Conservation (phyloP, 139 green algal genomes). For the Picochlorum sp. region DNA sequence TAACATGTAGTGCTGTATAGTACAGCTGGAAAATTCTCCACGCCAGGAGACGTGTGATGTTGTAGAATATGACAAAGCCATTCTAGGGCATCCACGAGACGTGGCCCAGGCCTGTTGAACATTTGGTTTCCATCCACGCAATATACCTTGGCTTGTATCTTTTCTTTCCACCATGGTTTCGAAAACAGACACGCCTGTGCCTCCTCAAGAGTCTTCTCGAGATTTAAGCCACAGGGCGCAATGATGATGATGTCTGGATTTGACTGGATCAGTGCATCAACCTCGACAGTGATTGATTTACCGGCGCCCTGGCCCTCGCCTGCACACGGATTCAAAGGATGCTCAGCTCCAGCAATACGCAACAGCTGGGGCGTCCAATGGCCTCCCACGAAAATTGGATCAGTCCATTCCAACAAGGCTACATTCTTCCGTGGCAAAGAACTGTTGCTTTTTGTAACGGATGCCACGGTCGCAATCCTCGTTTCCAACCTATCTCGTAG, state of each 20-base stretch:
- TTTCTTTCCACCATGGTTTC: conserved; percentile 47
- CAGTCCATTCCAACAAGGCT: conserved; percentile 75
- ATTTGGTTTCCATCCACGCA: conserved; percentile 79
- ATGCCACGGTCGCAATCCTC: neutral
- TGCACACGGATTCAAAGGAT: conserved; percentile 56
- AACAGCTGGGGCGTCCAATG: conserved; percentile 87
- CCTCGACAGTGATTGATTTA: conserved; percentile 19
- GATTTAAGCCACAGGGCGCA: conserved; percentile 65
- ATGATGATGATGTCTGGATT: conserved; percentile 75
- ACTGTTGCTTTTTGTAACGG: neutral
- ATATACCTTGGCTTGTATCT: conserved; percentile 52
- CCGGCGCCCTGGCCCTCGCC: neutral
- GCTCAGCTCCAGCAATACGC: conserved; percentile 56
- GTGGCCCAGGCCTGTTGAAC: conserved; percentile 75
- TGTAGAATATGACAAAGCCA: conserved; percentile 69
- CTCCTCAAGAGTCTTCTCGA: conserved; percentile 27
- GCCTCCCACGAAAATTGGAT: conserved; percentile 70
- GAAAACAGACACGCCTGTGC: conserved; percentile 7
- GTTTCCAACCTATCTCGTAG: conserved; percentile 7
- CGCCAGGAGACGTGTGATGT: neutral
- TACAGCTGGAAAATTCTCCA: conserved; percentile 45
- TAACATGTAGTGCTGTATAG: too few species aligned
- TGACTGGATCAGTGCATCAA: conserved; percentile 32
- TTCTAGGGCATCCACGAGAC: conserved; percentile 77
- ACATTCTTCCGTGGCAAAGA: conserved; percentile 23